Evolutionary conservation across 2,329 filamentous ascomycete genomes (phyloP).

Genomic region (Lasiodiplodia sp.): DNA sequence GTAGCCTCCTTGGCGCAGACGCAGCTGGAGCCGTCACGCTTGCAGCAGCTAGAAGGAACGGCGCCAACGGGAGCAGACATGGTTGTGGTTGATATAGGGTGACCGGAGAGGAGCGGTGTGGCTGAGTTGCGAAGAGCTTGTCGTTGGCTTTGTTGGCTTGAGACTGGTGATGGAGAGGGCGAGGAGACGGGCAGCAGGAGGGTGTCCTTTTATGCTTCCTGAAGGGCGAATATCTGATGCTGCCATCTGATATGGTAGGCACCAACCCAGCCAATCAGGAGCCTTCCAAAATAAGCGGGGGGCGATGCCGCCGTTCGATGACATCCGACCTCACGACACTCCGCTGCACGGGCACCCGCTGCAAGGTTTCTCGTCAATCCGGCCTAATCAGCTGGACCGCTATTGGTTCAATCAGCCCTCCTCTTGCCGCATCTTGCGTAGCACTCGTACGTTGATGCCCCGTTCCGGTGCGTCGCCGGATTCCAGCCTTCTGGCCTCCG

Average conservation of each 20-base stretch:
- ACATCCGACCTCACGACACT: conserved; percentile 25
- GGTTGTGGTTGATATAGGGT: neutral
- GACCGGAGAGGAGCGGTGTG: no score
- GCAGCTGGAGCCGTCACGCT: conserved; percentile 63
- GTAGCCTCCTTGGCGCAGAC: conserved; percentile 66
- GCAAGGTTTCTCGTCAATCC: conserved; percentile 2
- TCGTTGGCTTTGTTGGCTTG: conserved; percentile 1
- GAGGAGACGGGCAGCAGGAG: conserved; percentile 10
- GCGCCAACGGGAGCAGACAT: conserved; percentile 49
- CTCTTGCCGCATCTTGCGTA: conserved; percentile 1
- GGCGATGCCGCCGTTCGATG: conserved; percentile 20
- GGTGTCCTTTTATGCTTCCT: conserved; percentile 18
- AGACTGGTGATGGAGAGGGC: neutral
- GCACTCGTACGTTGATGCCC: conserved; percentile 15
- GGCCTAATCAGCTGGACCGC: neutral
- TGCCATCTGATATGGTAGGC: conserved; percentile 25
- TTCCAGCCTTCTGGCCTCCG: conserved; percentile 4
- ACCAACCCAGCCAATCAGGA: conserved; percentile 10
- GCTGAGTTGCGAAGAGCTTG: neutral
- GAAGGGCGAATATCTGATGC: conserved; percentile 26
- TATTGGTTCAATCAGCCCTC: neutral
- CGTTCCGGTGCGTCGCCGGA: conserved; percentile 3
- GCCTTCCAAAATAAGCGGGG: conserved; percentile 22
- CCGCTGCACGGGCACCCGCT: conserved; percentile 20
- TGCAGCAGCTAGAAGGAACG: conserved; percentile 65